These are phyloP conservation scores for Antrodiella citrinella DNA, from an alignment of 768 basidiomycete genomes.

Conservation along the genomic window DNA sequence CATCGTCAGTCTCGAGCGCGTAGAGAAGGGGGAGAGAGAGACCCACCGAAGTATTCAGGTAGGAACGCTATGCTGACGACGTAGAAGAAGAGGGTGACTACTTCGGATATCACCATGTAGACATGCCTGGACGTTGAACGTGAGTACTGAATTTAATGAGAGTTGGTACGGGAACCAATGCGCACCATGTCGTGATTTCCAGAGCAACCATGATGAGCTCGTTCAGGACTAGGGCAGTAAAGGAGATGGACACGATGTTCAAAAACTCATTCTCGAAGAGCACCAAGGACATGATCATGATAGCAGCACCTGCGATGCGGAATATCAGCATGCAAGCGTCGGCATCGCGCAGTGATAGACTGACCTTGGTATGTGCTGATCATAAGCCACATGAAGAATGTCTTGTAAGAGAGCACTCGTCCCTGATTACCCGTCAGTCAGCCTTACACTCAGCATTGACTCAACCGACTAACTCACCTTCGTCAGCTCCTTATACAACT, in stretches of 20 bases:
- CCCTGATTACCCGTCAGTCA: constrained; percentile 64
- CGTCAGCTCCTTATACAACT: constrained; percentile 94
- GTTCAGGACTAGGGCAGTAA: constrained; percentile 91
- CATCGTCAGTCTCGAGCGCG: constrained; percentile 6
- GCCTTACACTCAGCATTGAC: neutral
- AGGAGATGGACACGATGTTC: constrained; percentile 97
- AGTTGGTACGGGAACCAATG: neutral
- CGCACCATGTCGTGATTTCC: constrained; percentile 93
- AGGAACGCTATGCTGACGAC: constrained; percentile 87
- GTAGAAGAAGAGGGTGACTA: constrained; percentile 85
- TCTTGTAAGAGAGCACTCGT: constrained; percentile 91
- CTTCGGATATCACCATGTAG: constrained; percentile 90
- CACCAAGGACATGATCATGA: constrained; percentile 96
- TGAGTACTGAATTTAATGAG: neutral
- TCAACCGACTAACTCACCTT: constrained; percentile 48
- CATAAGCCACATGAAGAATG: constrained; percentile 97
- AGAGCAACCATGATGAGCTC: constrained; percentile 98
- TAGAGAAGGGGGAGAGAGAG: neutral
- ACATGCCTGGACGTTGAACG: constrained; percentile 56
- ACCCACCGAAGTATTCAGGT: constrained; percentile 93
- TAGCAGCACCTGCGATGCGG: constrained; percentile 69
- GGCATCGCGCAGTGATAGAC: constrained; percentile 7
- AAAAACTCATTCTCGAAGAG: constrained; percentile 96
- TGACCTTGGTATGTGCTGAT: constrained; percentile 95
- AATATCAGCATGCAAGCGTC: neutral